These are phyloP conservation scores for Geranomyces michiganensis DNA, from an alignment of 192 early-diverging fungal genomes.

Conservation along the genomic window DNA sequence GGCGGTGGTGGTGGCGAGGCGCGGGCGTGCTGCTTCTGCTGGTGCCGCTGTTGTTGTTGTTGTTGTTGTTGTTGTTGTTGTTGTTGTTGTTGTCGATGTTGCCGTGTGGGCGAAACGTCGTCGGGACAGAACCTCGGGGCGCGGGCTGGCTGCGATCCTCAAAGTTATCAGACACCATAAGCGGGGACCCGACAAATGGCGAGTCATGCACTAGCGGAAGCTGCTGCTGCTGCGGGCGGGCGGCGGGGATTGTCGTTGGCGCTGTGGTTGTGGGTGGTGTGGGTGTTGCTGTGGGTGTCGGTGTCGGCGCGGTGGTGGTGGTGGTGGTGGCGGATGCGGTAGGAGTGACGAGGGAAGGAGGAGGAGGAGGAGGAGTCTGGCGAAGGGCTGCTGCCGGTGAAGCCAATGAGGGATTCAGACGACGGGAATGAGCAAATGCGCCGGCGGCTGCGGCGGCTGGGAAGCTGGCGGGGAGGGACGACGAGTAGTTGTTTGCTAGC, in stretches of 20 bases:
- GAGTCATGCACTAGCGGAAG: constrained; percentile 28
- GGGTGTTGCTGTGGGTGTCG: not conserved
- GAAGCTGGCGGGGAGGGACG: no score
- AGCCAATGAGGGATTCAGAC: no score
- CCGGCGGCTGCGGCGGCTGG: no score
- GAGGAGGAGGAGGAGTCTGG: no score
- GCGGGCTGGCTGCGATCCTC: constrained; percentile 17
- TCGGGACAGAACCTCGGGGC: constrained; percentile 8
- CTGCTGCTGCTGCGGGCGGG: not conserved
- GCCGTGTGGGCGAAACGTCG: not conserved
- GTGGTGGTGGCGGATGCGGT: no score
- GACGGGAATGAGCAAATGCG: no score
- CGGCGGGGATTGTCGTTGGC: constrained; percentile 10
- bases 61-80: not conserved
- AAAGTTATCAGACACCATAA: constrained; percentile 36
- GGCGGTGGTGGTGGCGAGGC: no score
- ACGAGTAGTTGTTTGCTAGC: no score
- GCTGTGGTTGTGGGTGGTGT: constrained; percentile 13
- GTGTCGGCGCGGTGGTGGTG: no score
- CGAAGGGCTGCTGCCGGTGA: no score
- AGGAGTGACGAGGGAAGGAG: no score
- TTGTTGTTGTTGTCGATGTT: not conserved
- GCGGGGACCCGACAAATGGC: constrained; percentile 39
- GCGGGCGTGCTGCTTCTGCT: not conserved
- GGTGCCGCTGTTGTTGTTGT: not conserved